A percentile compares a stretch with the other conserved stretches of the same genome.
Evolutionary conservation across 306 rosid species (phyloP).

Genomic region (Vigna unguiculata): DNA sequence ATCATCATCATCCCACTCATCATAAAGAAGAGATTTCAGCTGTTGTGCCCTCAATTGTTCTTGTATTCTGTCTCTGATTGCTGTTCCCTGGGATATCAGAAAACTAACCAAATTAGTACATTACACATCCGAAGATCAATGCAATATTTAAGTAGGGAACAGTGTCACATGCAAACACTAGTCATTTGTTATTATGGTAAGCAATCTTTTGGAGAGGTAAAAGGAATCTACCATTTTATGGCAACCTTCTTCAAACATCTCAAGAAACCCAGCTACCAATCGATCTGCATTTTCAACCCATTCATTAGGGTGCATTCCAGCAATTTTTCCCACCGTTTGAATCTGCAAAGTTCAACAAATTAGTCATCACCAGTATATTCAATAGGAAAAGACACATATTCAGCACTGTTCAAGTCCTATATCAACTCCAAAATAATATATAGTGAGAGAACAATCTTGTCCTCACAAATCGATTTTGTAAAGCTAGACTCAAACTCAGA

Average conservation of each 20-base stretch:
- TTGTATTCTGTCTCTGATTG: conserved; percentile 90
- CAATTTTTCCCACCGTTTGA: conserved; percentile 85
- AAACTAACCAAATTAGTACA: conserved; percentile 21
- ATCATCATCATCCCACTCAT: conserved; percentile 60
- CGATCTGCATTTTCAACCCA: conserved; percentile 99
- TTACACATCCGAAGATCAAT: conserved; percentile 3
- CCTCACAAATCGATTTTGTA: too few relatives aligned
- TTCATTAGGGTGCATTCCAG: conserved; percentile 83
- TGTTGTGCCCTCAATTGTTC: conserved; percentile 69
- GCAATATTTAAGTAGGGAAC: conserved; percentile 26
- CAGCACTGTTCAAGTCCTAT: background rate
- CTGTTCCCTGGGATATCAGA: conserved; percentile 71
- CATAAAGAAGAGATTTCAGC: conserved; percentile 52
- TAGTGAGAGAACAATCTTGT: too few relatives aligned
- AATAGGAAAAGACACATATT: background rate
- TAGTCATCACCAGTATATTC: background rate
- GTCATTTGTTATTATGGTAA: conserved; percentile 6
- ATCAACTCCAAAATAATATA: background rate
- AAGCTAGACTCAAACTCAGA: too few relatives aligned
- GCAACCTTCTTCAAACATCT: conserved; percentile 99
- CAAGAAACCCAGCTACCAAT: conserved; percentile 94
- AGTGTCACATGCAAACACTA: conserved; percentile 10
- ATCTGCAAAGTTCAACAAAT: conserved; percentile 50
- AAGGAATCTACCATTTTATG: conserved; percentile 84
- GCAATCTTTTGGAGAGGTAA: conserved; percentile 5